These are phyloP conservation scores for Trametes pubescens DNA, from an alignment of 1,284 basidiomycete species.

Conservation along the genomic window DNA sequence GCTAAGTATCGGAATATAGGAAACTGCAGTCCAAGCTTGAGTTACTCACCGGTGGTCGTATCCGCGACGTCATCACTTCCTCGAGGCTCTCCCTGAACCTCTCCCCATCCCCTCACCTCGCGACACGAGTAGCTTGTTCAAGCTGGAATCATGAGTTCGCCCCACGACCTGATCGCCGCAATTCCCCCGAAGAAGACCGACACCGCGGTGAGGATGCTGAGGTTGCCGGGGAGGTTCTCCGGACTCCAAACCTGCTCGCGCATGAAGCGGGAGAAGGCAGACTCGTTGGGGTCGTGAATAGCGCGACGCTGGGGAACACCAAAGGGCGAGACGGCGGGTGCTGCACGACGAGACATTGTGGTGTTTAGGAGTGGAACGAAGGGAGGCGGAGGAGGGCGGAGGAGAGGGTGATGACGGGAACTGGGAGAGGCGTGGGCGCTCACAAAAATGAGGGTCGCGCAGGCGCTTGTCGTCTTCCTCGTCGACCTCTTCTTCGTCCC, in stretches of 20 bases:
- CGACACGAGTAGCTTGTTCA: conserved; percentile 40
- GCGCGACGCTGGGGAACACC: conserved; percentile 46
- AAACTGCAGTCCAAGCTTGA: background rate
- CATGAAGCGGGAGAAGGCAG: conserved; percentile 64
- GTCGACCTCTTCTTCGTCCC: background rate
- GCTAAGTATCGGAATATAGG: background rate
- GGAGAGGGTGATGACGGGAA: conserved; percentile 11
- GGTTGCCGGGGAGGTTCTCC: conserved; percentile 76
- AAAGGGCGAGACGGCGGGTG: conserved; percentile 64
- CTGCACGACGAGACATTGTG: conserved; percentile 73
- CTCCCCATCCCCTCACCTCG: background rate
- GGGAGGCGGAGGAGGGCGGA: conserved; percentile 1
- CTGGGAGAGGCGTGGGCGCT: conserved; percentile 8
- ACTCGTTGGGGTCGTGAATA: conserved; percentile 64
- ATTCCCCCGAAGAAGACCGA: conserved; percentile 74
- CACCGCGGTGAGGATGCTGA: conserved; percentile 70
- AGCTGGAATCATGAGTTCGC: conserved; percentile 75
- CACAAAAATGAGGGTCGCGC: background rate
- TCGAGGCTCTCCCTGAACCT: background rate
- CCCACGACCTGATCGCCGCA: conserved; percentile 70
- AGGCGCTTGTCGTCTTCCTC: background rate
- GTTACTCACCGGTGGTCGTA: background rate
- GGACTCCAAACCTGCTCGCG: conserved; percentile 73
- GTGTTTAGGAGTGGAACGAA: background rate
- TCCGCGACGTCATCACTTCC: background rate